Conservation (phyloP, 345 rosid species). For the Hirschfeldia incana region DNA sequence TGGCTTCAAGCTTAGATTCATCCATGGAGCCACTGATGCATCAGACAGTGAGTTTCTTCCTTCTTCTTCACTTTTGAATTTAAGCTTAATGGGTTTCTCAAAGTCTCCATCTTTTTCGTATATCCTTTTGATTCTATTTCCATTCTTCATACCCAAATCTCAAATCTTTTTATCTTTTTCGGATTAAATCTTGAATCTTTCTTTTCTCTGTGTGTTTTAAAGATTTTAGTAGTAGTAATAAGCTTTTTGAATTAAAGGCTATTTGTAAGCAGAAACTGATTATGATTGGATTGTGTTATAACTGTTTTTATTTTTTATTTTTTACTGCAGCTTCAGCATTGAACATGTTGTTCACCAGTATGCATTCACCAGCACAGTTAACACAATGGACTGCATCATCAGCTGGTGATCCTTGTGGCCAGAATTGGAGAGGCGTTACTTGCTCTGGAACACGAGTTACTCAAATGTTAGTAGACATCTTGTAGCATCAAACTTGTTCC, state of each 20-base stretch:
- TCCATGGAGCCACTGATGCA: constrained; percentile 65
- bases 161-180: neutral
- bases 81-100: constrained; percentile 2
- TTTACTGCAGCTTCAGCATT: constrained; percentile 75
- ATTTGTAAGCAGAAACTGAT: neutral
- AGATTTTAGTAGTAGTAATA: neutral
- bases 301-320: constrained; percentile 15
- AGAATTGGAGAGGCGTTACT: constrained; percentile 86
- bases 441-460: constrained; percentile 77
- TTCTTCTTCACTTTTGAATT: constrained; percentile 1
- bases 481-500: too few relatives aligned
- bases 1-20: constrained; percentile 48
- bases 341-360: constrained; percentile 53
- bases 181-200: constrained; percentile 5
- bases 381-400: constrained; percentile 60
- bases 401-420: constrained; percentile 88
- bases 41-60: constrained; percentile 56
- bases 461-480: constrained; percentile 76
- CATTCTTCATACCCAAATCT: constrained; percentile 27
- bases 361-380: constrained; percentile 64
- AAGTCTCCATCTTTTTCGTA: constrained; percentile 27
- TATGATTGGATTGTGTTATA: constrained; percentile 11
- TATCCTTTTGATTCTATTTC: constrained; percentile 27
- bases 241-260: constrained; percentile 12
- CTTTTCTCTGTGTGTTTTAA: neutral